Base-by-base conservation (phyloP, 2,329 filamentous ascomycete species). In the Monascus ruber region DNA sequence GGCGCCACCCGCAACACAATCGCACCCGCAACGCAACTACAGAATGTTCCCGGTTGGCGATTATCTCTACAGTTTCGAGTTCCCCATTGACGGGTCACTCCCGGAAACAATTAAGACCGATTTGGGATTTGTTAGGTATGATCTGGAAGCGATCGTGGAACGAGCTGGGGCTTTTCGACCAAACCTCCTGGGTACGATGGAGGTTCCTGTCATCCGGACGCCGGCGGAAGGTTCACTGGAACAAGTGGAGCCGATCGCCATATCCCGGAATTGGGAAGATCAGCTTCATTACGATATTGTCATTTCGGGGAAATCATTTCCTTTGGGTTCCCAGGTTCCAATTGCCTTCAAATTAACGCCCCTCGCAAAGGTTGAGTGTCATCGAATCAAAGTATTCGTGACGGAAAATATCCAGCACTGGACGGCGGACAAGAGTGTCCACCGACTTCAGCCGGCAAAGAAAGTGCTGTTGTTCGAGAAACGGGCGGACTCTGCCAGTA, bases 231-330 rank as follows among this genome's bases (percentile, higher is more conserved):
- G 87, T 34, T 94, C 87, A 0, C 69, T 94, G 24, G 88, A 95
- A 60, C 86, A 86, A 60, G 82, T 87, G 25, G 88, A 95, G 56
- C 88, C 88, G 2, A 94, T 95, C 52, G 89, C 87, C 7, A 94
- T 95, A 54, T 89, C 84, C 47, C 74, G 88, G 17, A 87, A 85
- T 45, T 95, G 88, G 88, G 88, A 95, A 58, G 87, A 95, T 50
- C 88, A 94, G 55, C 70, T 95, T 27, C 86, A 93, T 54, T 95
- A 95, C 64, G 88, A 95, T 53, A 94, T 95, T 50, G 81, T 94
- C 57, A 94, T 95, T 39, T 94, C 87, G 1, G 88, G 88, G 39
- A 94, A 94, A 70, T 93, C 87, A 1, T 95, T 95, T 43, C 85
- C 88, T 0, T 75, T 95, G 17, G 88, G 88, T 10, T 76, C 83